Conservation (phyloP, 2,329 filamentous ascomycete genomes). For the Trichophyton verrucosum region DNA sequence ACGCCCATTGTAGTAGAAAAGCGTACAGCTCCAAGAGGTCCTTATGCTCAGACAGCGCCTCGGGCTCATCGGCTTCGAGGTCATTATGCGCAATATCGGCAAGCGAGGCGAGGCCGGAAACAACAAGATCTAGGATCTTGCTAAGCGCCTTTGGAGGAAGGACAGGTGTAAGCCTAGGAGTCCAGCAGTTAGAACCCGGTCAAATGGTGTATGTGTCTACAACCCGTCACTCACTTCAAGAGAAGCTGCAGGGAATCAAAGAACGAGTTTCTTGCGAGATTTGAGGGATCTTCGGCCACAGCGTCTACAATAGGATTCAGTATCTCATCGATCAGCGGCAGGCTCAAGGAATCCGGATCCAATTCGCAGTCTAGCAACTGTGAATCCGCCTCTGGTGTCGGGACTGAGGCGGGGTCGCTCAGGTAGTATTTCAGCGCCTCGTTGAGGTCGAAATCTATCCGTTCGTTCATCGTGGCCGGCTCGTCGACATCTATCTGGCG, state of each 20-base stretch:
- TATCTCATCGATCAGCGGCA: conserved; percentile 65
- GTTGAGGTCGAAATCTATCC: conserved; percentile 83
- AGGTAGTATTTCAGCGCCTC: conserved; percentile 93
- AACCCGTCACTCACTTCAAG: conserved; percentile 63
- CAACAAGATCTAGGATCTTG: conserved; percentile 84
- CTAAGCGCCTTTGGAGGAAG: conserved; percentile 72
- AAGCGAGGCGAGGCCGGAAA: conserved; percentile 72
- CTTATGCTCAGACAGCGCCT: conserved; percentile 75
- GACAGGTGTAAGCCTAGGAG: conserved; percentile 65
- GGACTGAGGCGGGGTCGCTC: conserved; percentile 73
- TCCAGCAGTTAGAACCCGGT: conserved; percentile 22
- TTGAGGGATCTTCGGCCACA: conserved; percentile 82
- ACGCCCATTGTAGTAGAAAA: conserved; percentile 88
- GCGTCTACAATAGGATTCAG: conserved; percentile 88
- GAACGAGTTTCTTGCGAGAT: conserved; percentile 60
- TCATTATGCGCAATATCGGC: conserved; percentile 76
- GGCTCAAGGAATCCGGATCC: conserved; percentile 72
- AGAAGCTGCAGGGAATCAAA: conserved; percentile 94
- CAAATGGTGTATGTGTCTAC: conserved; percentile 40
- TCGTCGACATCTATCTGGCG: neutral
- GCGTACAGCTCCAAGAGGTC: conserved; percentile 85
- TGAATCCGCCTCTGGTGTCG: conserved; percentile 73
- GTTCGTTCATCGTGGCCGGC: conserved; percentile 47
- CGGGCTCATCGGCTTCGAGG: conserved; percentile 83
- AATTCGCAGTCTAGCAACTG: conserved; percentile 84